phyloP scores from a whole-genome alignment of 2,329 filamentous ascomycete species.

The Pseudofabraea citricarpa region DNA sequence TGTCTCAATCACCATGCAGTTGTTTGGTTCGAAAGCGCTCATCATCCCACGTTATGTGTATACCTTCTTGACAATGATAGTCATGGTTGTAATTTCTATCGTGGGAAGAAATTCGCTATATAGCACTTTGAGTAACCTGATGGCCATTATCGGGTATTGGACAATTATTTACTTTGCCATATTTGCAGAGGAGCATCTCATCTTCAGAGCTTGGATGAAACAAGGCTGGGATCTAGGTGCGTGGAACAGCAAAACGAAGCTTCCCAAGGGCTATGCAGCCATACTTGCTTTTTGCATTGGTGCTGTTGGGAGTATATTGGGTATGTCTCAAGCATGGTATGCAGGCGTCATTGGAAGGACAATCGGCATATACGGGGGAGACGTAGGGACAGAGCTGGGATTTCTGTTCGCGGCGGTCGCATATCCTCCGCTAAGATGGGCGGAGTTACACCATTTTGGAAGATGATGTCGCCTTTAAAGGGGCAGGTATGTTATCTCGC shows the following conservation, averaged over 20 bases:
- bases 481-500: too few relatives aligned
- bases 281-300: conserved; percentile 57
- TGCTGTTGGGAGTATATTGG: conserved; percentile 56
- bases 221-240: conserved; percentile 47
- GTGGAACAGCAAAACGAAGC: conserved; percentile 49
- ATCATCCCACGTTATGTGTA: conserved; percentile 3
- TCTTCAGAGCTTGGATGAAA: conserved; percentile 55
- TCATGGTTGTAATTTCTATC: conserved; percentile 5
- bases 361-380: conserved; percentile 45
- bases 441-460: conserved; percentile 42
- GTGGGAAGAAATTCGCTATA: conserved; percentile 12
- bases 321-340: conserved; percentile 65
- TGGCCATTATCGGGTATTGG: conserved; percentile 55
- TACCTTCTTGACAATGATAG: not conserved
- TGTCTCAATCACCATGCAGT: conserved; percentile 4
- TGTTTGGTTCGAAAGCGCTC: conserved; percentile 4
- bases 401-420: conserved; percentile 42
- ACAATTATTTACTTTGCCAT: conserved; percentile 50
- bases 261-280: conserved; percentile 60
- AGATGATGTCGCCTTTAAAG: too few relatives aligned
- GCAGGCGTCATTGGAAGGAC: conserved; percentile 58
- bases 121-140: conserved; percentile 40
- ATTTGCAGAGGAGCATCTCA: conserved; percentile 58
- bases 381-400: conserved; percentile 48
- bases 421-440: conserved; percentile 42